Percentiles rank a stretch among this genome's conserved stretches.
These are phyloP conservation scores for Clarireedia paspali DNA, from an alignment of 2,329 filamentous ascomycete species.

Conservation along the genomic window DNA sequence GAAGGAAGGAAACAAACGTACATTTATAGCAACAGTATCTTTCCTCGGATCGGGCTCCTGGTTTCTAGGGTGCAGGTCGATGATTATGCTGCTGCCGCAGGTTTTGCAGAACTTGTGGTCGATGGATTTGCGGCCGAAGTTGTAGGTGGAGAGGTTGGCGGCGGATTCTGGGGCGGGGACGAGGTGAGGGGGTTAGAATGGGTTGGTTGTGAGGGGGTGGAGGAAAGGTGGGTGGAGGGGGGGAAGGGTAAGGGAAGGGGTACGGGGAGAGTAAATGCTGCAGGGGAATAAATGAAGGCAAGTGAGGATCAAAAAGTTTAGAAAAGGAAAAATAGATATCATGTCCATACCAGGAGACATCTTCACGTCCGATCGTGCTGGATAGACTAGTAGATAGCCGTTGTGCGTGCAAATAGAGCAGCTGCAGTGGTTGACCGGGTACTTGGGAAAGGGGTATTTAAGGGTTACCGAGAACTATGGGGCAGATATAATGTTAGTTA, in stretches of 20 bases:
- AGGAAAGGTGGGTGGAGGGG: neutral
- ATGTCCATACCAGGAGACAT: slow-evolving; percentile 11
- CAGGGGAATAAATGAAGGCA: neutral
- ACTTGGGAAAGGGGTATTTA: slow-evolving; percentile 42
- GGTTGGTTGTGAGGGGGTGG: neutral
- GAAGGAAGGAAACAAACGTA: slow-evolving; percentile 2
- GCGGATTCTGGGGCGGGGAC: neutral
- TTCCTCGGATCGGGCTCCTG: slow-evolving; percentile 14
- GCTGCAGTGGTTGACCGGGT: slow-evolving; percentile 48
- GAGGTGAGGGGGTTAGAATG: neutral
- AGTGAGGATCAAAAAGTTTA: neutral
- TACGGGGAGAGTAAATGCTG: neutral
- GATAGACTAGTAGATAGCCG: slow-evolving; percentile 35
- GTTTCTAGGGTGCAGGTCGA: slow-evolving; percentile 12
- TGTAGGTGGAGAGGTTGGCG: slow-evolving; percentile 10
- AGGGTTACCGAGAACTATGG: slow-evolving; percentile 37
- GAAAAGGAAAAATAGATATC: neutral
- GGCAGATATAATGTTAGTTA: neutral
- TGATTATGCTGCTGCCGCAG: slow-evolving; percentile 18
- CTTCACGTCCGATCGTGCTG: slow-evolving; percentile 14
- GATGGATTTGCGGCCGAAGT: slow-evolving; percentile 12
- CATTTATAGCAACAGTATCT: slow-evolving; percentile 19
- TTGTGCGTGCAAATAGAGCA: slow-evolving; percentile 57
- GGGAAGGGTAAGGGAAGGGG: neutral
- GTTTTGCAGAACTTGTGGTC: slow-evolving; percentile 19